phyloP scores from a whole-genome alignment of 257 asterid genomes.

The Capsicum chinense region DNA sequence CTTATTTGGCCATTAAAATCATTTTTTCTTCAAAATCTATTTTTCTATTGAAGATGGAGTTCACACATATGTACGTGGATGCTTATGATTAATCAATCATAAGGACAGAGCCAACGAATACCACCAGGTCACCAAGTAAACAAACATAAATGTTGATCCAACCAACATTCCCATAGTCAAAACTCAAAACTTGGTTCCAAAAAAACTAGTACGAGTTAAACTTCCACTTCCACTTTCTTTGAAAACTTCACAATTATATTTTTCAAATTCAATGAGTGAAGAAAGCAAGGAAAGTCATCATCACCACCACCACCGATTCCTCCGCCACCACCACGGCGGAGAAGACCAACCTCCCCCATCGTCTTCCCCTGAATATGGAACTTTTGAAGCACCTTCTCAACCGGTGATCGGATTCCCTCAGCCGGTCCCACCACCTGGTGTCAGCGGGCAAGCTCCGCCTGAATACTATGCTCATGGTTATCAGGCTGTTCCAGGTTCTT shows the following conservation, averaged over 20 bases:
- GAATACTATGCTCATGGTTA: constrained; percentile 77
- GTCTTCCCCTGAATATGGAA: constrained; percentile 64
- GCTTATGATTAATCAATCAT: constrained; percentile 7
- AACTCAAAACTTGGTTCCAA: not conserved
- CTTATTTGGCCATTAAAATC: no score
- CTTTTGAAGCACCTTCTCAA: constrained; percentile 57
- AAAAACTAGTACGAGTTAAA: not conserved
- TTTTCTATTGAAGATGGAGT: no score
- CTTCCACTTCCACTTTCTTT: not conserved
- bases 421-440: constrained; percentile 91
- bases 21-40: no score
- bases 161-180: not conserved
- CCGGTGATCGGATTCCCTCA: constrained; percentile 87
- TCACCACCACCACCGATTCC: constrained; percentile 26
- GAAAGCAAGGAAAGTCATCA: constrained; percentile 52
- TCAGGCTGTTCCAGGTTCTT: constrained; percentile 81
- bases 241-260: not conserved
- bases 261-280: constrained; percentile 52
- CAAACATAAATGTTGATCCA: not conserved
- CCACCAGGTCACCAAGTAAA: not conserved
- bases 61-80: not conserved
- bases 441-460: constrained; percentile 43
- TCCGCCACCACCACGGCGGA: constrained; percentile 29
- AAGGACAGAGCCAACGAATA: not conserved
- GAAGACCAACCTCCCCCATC: constrained; percentile 42